Conservation (phyloP, 2,329 filamentous ascomycete species). For the Aspergillus tubingensis region DNA sequence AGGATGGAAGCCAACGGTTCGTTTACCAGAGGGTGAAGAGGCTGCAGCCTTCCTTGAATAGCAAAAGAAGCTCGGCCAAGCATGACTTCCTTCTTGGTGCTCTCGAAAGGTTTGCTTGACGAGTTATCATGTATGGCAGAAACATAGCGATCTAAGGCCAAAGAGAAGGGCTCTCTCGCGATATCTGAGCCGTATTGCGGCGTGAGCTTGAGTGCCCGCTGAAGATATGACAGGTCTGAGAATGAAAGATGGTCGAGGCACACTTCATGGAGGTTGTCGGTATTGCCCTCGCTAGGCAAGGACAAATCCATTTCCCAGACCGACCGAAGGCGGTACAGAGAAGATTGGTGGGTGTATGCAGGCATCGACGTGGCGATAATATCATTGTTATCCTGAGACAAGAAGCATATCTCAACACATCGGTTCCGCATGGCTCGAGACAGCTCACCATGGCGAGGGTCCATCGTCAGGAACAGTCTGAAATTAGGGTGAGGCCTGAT, state of each 20-base stretch:
- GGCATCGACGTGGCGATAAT: conserved; percentile 25
- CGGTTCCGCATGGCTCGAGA: conserved; percentile 96
- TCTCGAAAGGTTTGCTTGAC: conserved; percentile 32
- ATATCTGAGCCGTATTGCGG: conserved; percentile 19
- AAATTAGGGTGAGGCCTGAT: conserved; percentile 84
- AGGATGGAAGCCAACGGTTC: conserved; percentile 39
- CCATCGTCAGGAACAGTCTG: conserved; percentile 89
- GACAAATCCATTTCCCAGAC: conserved; percentile 30
- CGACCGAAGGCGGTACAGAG: conserved; percentile 42
- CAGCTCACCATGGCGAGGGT: conserved; percentile 86
- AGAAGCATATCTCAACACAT: conserved; percentile 83
- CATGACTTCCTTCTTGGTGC: conserved; percentile 22
- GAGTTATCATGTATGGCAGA: conserved; percentile 35
- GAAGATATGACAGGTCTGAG: conserved; percentile 36
- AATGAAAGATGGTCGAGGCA: conserved; percentile 42
- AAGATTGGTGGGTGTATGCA: conserved; percentile 42
- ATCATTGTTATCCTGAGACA: conserved; percentile 41
- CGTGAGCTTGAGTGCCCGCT: conserved; percentile 30
- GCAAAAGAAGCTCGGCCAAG: conserved; percentile 29
- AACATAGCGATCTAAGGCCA: conserved; percentile 33
- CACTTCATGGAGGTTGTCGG: conserved; percentile 29
- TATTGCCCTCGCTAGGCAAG: conserved; percentile 12
- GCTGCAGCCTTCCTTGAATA: conserved; percentile 31
- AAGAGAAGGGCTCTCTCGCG: conserved; percentile 17
- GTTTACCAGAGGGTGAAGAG: conserved; percentile 44